Conservation (phyloP, 2,329 filamentous ascomycete species). For the Talaromyces sp. region DNA sequence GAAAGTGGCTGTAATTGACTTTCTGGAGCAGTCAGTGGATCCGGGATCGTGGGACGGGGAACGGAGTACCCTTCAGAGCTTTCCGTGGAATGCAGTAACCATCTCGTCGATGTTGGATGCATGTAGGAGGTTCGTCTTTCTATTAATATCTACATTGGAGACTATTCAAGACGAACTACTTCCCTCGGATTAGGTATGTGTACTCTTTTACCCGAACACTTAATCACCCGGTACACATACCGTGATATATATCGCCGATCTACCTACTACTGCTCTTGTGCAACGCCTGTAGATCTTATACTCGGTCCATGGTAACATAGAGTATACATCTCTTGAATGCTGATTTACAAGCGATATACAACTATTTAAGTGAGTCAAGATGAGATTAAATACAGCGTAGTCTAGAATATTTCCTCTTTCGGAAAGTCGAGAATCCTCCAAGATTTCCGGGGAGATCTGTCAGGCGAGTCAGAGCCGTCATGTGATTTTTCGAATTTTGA, state of each 20-base stretch:
- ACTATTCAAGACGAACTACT: neutral
- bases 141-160: neutral
- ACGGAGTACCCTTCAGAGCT: constrained; percentile 1
- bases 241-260: too few relatives aligned
- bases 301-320: neutral
- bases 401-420: neutral
- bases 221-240: too few relatives aligned
- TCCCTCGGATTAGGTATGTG: too few relatives aligned
- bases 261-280: neutral
- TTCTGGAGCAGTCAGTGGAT: neutral
- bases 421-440: neutral
- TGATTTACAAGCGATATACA: neutral
- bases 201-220: too few relatives aligned
- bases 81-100: neutral
- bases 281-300: neutral
- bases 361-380: neutral
- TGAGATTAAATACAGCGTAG: neutral
- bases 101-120: neutral
- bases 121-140: neutral
- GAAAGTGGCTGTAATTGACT: neutral
- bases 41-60: neutral
- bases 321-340: neutral
- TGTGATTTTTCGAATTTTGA: neutral
- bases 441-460: neutral
- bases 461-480: neutral